These are phyloP conservation scores for Saccharum officinarum DNA, from an alignment of 176 grass and related monocot genomes.

Conservation along the genomic window DNA sequence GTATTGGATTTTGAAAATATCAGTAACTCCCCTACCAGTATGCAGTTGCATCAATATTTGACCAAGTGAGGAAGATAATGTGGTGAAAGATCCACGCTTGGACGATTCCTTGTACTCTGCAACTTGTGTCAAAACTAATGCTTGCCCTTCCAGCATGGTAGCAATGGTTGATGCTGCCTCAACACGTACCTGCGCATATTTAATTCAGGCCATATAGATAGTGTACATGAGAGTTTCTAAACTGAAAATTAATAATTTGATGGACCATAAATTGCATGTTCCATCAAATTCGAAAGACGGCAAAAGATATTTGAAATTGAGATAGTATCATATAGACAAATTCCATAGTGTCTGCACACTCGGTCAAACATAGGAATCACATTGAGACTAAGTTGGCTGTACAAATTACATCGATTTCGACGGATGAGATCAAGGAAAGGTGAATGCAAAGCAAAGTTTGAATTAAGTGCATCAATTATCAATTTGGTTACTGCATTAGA, in stretches of 20 bases:
- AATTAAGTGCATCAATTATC: constrained; percentile 14
- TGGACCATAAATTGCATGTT: constrained; percentile 12
- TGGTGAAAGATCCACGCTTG: constrained; percentile 88
- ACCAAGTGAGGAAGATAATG: constrained; percentile 79
- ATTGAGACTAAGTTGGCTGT: not conserved
- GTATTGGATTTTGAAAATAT: constrained; percentile 8
- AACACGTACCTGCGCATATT: constrained; percentile 60
- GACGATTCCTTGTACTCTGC: constrained; percentile 85
- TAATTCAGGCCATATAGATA: constrained; percentile 1
- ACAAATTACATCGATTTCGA: not conserved
- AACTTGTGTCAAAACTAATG: constrained; percentile 85
- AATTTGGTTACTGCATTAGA: not conserved
- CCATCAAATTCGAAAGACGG: not conserved
- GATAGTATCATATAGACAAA: not conserved
- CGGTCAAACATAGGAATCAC: not conserved
- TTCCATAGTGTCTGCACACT: not conserved
- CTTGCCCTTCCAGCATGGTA: constrained; percentile 81
- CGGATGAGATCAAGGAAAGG: not conserved
- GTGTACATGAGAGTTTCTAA: not conserved
- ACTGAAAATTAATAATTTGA: constrained; percentile 9
- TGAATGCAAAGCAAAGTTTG: constrained; percentile 6
- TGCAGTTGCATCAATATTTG: constrained; percentile 97
- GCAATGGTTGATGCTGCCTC: constrained; percentile 72
- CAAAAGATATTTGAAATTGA: not conserved
- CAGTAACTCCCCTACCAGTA: constrained; percentile 52